Percentiles rank a stretch among this genome's conserved stretches.
Evolutionary conservation across 257 asterid species (phyloP).

Genomic region (Asclepias syriaca): DNA sequence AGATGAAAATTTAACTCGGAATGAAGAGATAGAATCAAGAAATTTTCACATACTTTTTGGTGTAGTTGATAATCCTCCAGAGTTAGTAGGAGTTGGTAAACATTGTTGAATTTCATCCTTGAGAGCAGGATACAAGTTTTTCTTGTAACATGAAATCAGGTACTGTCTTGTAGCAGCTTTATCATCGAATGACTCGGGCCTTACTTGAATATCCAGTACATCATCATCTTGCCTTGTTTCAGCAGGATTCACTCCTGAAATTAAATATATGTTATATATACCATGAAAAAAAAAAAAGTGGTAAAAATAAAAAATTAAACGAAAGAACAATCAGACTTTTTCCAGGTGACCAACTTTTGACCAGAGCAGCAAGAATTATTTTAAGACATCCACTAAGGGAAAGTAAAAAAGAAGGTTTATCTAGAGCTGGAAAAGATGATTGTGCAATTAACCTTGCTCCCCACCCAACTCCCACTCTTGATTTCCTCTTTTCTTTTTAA

Average conservation of each 20-base stretch:
- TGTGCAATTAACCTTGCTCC: not conserved
- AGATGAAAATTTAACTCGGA: no score
- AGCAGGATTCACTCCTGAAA: constrained; percentile 55
- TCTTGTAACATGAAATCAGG: constrained; percentile 51
- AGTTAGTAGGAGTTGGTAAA: constrained; percentile 14
- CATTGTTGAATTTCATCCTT: constrained; percentile 45
- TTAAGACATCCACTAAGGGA: not conserved
- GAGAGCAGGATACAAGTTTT: constrained; percentile 45
- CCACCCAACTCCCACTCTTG: not conserved
- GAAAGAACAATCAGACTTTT: not conserved
- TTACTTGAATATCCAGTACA: constrained; percentile 38
- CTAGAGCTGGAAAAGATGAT: not conserved
- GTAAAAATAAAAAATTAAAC: not conserved
- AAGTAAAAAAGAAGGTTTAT: not conserved
- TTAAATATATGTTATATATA: not conserved
- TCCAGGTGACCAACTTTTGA: not conserved
- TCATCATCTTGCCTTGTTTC: constrained; percentile 76
- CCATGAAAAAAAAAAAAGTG: not conserved
- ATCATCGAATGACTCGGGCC: constrained; percentile 42
- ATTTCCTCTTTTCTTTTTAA: not conserved
- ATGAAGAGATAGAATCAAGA: no score
- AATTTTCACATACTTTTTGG: constrained; percentile 34
- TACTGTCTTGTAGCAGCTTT: constrained; percentile 50
- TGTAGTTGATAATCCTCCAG: constrained; percentile 28
- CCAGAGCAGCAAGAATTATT: not conserved